A percentile compares a stretch with the other conserved stretches of the same genome.
phyloP scores from a whole-genome alignment of 192 early-diverging fungal genomes.

The Rhizoclosmatium globosum region DNA sequence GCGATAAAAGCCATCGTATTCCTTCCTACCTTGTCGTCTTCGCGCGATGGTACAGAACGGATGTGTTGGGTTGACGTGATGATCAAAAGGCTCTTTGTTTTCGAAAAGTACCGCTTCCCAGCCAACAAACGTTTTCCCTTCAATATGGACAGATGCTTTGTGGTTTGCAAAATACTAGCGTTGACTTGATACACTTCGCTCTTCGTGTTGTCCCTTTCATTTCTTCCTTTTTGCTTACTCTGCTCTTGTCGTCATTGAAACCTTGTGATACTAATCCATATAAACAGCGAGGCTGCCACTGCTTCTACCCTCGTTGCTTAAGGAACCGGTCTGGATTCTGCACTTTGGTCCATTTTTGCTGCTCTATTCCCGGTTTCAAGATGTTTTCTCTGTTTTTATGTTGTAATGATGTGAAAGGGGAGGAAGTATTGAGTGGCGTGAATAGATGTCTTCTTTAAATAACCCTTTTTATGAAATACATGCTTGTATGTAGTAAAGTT shows the following conservation, averaged over 20 bases:
- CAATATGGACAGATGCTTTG: slow-evolving; percentile 23
- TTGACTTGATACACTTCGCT: not conserved
- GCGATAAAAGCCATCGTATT: not conserved
- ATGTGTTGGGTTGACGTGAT: not conserved
- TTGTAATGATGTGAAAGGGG: too few species aligned
- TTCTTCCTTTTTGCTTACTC: slow-evolving; percentile 29
- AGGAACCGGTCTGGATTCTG: slow-evolving; percentile 23
- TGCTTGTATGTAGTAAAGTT: too few species aligned
- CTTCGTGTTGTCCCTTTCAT: not conserved
- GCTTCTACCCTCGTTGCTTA: slow-evolving; percentile 85
- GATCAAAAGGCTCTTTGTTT: not conserved
- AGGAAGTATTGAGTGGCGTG: too few species aligned
- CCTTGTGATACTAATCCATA: not conserved
- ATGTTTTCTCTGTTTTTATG: too few species aligned
- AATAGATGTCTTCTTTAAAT: too few species aligned
- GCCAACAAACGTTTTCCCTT: not conserved
- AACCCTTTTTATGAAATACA: too few species aligned
- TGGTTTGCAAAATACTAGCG: slow-evolving; percentile 31
- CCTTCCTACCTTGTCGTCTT: not conserved
- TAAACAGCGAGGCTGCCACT: slow-evolving; percentile 77
- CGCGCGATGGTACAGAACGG: too few species aligned
- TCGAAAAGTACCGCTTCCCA: not conserved
- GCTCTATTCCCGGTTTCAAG: too few species aligned
- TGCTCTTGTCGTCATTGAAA: slow-evolving; percentile 36
- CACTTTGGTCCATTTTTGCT: too few species aligned